A percentile compares a stretch with the other conserved stretches of the same genome.
Evolutionary conservation across 345 rosid genomes (phyloP).

Genomic region (Aquilaria malaccensis): DNA sequence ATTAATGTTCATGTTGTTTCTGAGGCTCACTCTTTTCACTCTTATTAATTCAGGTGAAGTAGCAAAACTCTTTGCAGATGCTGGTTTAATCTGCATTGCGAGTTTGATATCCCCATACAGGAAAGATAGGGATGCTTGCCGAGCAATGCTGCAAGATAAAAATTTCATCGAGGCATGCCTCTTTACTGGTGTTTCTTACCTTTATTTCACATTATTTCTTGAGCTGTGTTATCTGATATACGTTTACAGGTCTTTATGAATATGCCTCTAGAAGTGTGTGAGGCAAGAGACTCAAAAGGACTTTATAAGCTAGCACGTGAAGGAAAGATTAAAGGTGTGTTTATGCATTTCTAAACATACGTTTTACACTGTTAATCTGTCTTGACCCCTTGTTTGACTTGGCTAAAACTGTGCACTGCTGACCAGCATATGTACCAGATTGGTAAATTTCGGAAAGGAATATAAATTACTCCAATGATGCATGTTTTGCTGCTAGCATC

Average conservation of each 20-base stretch:
- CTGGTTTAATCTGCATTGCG: conserved; percentile 87
- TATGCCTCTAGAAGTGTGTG: conserved; percentile 73
- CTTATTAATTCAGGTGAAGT: conserved; percentile 57
- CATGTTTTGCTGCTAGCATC: no score
- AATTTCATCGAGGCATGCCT: conserved; percentile 72
- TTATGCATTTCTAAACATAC: neutral
- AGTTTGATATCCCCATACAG: conserved; percentile 89
- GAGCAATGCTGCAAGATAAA: conserved; percentile 56
- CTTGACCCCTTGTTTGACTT: no score
- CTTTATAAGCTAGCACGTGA: conserved; percentile 92
- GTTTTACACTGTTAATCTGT: no score
- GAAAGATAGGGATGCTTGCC: conserved; percentile 83
- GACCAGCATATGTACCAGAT: no score
- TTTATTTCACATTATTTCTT: conserved; percentile 5
- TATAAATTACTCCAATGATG: no score
- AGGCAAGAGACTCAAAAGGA: conserved; percentile 86
- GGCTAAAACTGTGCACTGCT: no score
- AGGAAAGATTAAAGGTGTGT: conserved; percentile 77
- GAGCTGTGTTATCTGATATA: conserved; percentile 3
- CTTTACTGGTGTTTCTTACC: conserved; percentile 1
- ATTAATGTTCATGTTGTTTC: no score
- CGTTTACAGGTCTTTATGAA: conserved; percentile 74
- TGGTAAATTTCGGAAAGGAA: no score
- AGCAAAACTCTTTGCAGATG: conserved; percentile 86
- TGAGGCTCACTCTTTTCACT: no score